Percentiles rank a stretch among this genome's conserved stretches.
Evolutionary conservation across 768 basidiomycete genomes (phyloP).

Genomic region (Pleurotus giganteus): DNA sequence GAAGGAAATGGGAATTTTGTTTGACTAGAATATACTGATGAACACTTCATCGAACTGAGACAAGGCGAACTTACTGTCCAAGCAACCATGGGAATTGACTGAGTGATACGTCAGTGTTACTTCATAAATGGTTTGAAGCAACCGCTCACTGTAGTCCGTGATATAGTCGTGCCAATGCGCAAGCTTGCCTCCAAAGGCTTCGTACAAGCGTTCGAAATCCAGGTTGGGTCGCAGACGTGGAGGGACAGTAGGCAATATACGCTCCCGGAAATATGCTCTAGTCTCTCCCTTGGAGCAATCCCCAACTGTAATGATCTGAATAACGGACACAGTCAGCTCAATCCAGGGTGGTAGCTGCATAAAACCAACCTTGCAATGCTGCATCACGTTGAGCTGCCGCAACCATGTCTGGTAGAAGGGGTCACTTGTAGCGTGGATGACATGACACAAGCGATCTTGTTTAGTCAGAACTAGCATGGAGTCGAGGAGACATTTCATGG

Average conservation of each 20-base stretch:
- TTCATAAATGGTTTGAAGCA: neutral
- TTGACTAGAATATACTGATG: constrained; percentile 69
- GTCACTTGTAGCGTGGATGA: constrained; percentile 80
- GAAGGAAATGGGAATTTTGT: constrained; percentile 80
- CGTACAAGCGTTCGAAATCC: constrained; percentile 71
- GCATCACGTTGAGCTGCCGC: constrained; percentile 75
- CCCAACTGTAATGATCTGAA: constrained; percentile 72
- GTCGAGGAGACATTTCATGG: constrained; percentile 84
- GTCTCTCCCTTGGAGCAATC: constrained; percentile 78
- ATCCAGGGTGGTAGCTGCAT: neutral
- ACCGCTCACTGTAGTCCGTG: constrained; percentile 61
- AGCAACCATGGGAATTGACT: constrained; percentile 75
- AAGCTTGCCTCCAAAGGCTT: constrained; percentile 82
- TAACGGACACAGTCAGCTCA: neutral
- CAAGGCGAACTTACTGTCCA: constrained; percentile 53
- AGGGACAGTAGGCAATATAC: constrained; percentile 67
- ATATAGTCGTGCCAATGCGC: constrained; percentile 83
- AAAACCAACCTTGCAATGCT: constrained; percentile 71
- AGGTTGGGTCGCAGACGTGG: constrained; percentile 52
- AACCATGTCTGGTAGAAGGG: constrained; percentile 87
- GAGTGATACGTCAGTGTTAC: neutral
- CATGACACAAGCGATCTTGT: constrained; percentile 82
- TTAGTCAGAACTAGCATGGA: constrained; percentile 86
- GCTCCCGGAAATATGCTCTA: constrained; percentile 61
- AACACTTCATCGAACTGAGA: constrained; percentile 4